Percentiles rank a stretch among this genome's conserved stretches.
Evolutionary conservation across 2,329 filamentous ascomycete genomes (phyloP).

Genomic region (Aschersonia sp.): DNA sequence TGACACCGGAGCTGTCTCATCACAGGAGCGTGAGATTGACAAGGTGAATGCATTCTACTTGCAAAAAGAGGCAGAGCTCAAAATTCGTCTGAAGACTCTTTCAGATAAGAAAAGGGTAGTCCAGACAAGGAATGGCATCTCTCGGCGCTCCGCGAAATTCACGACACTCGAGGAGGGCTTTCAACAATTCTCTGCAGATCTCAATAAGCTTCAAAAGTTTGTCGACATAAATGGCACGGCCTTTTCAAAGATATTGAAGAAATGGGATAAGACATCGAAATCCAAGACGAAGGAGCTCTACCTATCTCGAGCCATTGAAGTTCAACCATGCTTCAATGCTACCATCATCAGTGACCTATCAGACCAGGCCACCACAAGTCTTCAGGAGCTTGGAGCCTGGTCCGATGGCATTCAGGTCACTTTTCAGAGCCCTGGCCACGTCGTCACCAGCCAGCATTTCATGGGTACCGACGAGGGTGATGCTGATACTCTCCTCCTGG

Average conservation of each 20-base stretch:
- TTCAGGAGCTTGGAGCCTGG: constrained; percentile 92
- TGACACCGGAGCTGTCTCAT: background rate
- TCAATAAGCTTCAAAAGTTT: constrained; percentile 97
- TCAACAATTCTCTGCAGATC: constrained; percentile 88
- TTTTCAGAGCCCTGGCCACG: constrained; percentile 53
- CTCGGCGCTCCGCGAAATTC: constrained; percentile 83
- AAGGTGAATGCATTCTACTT: constrained; percentile 98
- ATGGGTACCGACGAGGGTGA: constrained; percentile 76
- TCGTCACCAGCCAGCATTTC: constrained; percentile 51
- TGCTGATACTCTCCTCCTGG: constrained; percentile 74
- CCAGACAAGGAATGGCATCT: constrained; percentile 66
- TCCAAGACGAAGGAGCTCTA: constrained; percentile 97
- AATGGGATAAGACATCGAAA: constrained; percentile 99
- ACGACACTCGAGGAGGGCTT: constrained; percentile 93
- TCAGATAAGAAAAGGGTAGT: constrained; percentile 91
- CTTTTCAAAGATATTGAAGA: constrained; percentile 97
- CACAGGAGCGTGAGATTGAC: constrained; percentile 87
- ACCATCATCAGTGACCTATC: constrained; percentile 94
- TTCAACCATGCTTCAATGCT: constrained; percentile 96
- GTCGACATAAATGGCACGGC: constrained; percentile 96
- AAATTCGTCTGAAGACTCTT: constrained; percentile 80
- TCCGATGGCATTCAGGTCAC: constrained; percentile 89
- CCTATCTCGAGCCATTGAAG: constrained; percentile 86
- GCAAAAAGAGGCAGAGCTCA: constrained; percentile 97
- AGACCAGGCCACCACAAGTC: constrained; percentile 90